Evolutionary conservation across 106 monocot genomes (phyloP), one percentile per base, ranked within the genome.

Genomic region (Narthecium ossifragum): DNA sequence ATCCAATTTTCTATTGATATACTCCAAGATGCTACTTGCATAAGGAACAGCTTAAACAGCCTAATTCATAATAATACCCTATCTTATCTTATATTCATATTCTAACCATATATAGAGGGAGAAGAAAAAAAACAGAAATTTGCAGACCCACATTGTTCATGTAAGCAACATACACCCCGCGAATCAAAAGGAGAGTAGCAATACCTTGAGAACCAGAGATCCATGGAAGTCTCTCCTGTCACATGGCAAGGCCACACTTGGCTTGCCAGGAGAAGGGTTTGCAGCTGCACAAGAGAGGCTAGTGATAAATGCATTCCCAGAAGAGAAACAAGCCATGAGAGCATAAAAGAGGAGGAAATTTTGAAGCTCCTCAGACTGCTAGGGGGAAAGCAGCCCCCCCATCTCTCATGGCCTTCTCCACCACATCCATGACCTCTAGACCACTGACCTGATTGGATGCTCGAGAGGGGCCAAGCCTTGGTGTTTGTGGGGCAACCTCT

Each of bases 211-310:
- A 21, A 84, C 84, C 51, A 75, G 64, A 53, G 75, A 75, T 17
- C 63, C 60, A 54, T 72, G 67, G 63, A 63, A 64, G 55, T 61
- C 68, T 13, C 64, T 69, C 52, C 55, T 68, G 26, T 72, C 79
- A 46, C 58, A 67, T 51, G 68, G 62, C 13, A 68, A 51, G 23
- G 65, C 68, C 18, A 68, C 15, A 6, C 59, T 23, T 26, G 51
- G 63, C 34, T 61, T 72, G 11, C 30, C 58, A 7, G 63, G 59
- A 2, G 33, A 39, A 8, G 32, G 22, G 22, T 8, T 31, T 29
- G 61, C 27, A 27, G 80, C 25, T 37, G 53, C 23, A 25, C 30
- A 55, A 10, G 72, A 68, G 43, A 58, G 25, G 31, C 43, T 33
- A 41, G 46, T 62, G 49, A 37, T 24, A 22, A 68, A 62, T 34